These are phyloP conservation scores for bread wheat (Triticum aestivum) DNA, from an alignment of 176 grass and related monocot species.

Conservation along the genomic window DNA sequence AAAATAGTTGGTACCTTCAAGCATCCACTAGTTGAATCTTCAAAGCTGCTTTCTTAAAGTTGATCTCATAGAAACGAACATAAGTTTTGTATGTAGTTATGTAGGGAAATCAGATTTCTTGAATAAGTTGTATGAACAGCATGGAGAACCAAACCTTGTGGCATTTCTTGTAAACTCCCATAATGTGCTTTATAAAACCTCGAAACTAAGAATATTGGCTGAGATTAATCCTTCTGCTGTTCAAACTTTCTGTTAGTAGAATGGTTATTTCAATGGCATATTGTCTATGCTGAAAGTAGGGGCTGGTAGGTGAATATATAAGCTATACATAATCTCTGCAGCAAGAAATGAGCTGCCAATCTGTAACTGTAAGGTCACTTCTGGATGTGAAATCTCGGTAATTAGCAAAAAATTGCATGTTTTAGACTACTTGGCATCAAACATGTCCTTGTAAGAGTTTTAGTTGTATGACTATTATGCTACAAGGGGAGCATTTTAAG, in stretches of 20 bases:
- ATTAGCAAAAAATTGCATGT: background rate
- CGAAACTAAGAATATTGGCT: background rate
- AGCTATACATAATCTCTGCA: background rate
- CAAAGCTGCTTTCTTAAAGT: background rate
- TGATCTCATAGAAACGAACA: background rate
- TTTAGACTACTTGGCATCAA: background rate
- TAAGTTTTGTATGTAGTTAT: background rate
- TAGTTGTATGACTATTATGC: background rate
- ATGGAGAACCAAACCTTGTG: conserved; percentile 2
- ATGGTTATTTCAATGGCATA: background rate
- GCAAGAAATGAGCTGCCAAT: background rate
- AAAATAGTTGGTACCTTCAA: background rate
- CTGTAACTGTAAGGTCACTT: background rate
- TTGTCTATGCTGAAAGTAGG: background rate
- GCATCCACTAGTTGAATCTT: background rate
- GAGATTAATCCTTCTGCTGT: background rate
- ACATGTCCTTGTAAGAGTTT: background rate
- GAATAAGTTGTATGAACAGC: background rate
- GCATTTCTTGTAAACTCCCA: background rate
- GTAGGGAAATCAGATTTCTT: background rate
- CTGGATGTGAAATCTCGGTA: background rate
- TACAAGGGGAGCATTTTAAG: background rate
- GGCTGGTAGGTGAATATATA: too few relatives aligned
- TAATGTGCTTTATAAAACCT: background rate
- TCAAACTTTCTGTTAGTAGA: background rate